Base-by-base conservation (phyloP, 768 basidiomycete genomes). In the Filobasidium floriforme region DNA sequence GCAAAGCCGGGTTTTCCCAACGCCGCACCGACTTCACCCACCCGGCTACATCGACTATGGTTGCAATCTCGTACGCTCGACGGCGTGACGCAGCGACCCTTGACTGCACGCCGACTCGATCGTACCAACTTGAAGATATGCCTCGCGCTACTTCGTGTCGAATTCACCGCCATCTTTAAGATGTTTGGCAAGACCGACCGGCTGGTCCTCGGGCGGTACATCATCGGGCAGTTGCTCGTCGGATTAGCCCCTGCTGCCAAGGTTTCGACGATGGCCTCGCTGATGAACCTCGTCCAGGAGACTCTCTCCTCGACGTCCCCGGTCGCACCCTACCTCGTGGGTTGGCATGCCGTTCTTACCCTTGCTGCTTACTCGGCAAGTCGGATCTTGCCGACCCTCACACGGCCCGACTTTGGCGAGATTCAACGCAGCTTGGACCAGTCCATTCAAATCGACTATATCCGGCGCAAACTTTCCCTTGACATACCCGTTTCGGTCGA, bases 281-380 rank as follows among this genome's bases (percentile, higher is more conserved):
- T 75, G 61, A 62, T 73, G 22, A 72, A 75, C 59, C 43, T 71
- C 18, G 71, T 73, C 10, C 74, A 75, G 52, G 41, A 51, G 41
- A 70, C 65, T 28, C 71, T 75, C 22, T 54, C 52, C 26, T 75
- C 0, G 3, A 70, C 1, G 14, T 26, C n/a, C n/a, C n/a, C n/a
- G n/a, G n/a, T n/a, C n/a, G n/a, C n/a, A n/a, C n/a, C n/a, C n/a
- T n/a, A n/a, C n/a, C n/a, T n/a, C n/a, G n/a, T n/a, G n/a, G n/a
- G n/a, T n/a, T n/a, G n/a, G 24, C 26, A 24, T 54, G 26, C 11
- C 52, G 11, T 24, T 18, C 22, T 54, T 9, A 22, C 52, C 10
- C 52, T 54, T 9, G 10, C 22, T 22, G 22, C 52, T n/a, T 11
- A 22, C 9, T 54, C 52, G 10, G 11, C 22, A 9, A 22, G 26